Percentiles rank a stretch among this genome's conserved stretches.
These are phyloP conservation scores for Mycena belliarum DNA, from an alignment of 768 basidiomycete genomes.

Conservation along the genomic window DNA sequence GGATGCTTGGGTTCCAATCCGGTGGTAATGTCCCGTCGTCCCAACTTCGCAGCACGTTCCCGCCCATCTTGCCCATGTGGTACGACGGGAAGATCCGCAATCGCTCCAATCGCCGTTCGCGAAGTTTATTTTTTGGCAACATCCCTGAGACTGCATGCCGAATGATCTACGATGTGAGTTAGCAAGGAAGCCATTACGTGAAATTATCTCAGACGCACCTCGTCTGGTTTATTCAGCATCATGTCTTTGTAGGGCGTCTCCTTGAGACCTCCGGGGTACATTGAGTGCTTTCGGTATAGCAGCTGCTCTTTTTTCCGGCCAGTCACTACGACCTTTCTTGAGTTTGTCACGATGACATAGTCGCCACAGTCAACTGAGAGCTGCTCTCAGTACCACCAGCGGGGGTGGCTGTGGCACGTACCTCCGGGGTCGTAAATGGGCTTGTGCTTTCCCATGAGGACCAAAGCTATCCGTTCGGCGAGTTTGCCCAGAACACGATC, in stretches of 20 bases:
- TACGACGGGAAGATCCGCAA: conserved; percentile 85
- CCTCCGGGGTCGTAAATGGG: conserved; percentile 93
- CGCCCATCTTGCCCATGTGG: conserved; percentile 74
- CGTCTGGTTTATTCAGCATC: conserved; percentile 85
- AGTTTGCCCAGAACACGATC: conserved; percentile 93
- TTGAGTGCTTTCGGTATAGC: conserved; percentile 86
- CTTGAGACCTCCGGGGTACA: conserved; percentile 92
- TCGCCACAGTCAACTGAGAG: conserved; percentile 90
- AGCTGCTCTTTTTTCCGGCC: conserved; percentile 88
- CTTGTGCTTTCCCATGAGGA: conserved; percentile 99
- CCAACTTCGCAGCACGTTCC: conserved; percentile 81
- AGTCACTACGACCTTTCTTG: conserved; percentile 78
- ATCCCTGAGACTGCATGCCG: conserved; percentile 96
- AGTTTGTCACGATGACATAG: conserved; percentile 95
- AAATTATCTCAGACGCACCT: conserved; percentile 54
- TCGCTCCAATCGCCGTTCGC: conserved; percentile 84
- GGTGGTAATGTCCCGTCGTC: conserved; percentile 73
- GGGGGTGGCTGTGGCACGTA: conserved; percentile 27
- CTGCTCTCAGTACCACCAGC: background rate
- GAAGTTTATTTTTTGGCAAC: conserved; percentile 97
- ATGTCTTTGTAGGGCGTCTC: conserved; percentile 84
- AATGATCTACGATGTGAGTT: conserved; percentile 66
- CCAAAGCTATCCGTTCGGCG: conserved; percentile 90
- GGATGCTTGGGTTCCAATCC: conserved; percentile 43
- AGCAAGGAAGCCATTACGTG: background rate